A percentile compares a stretch with the other conserved stretches of the same genome.
These are phyloP conservation scores for Phanerodontia chrysosporium DNA, from an alignment of 768 basidiomycete species.

Conservation along the genomic window DNA sequence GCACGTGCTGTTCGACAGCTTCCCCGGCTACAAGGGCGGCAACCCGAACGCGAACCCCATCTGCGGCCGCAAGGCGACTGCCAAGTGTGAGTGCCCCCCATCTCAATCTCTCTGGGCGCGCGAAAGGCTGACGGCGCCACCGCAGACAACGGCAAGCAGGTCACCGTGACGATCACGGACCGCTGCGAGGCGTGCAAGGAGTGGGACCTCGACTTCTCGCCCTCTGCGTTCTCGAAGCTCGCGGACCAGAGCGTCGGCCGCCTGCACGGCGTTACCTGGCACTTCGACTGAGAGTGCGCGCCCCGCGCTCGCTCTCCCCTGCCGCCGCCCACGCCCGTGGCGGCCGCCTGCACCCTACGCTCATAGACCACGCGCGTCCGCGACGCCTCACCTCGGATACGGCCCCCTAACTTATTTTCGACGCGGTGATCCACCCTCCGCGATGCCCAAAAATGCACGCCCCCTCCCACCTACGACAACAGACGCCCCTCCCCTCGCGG, in stretches of 20 bases:
- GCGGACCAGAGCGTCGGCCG: conserved; percentile 46
- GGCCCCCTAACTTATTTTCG: too few relatives aligned
- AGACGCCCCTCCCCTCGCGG: too few relatives aligned
- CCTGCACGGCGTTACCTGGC: conserved; percentile 47
- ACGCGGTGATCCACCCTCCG: too few relatives aligned
- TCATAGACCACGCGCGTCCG: too few relatives aligned
- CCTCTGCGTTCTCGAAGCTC: conserved; percentile 48
- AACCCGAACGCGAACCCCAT: conserved; percentile 78
- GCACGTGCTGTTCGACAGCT: conserved; percentile 44
- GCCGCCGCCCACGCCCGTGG: background rate
- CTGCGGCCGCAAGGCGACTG: conserved; percentile 45
- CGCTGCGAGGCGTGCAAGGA: conserved; percentile 53
- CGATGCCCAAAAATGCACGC: too few relatives aligned
- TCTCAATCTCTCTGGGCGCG: too few relatives aligned
- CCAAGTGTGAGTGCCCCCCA: conserved; percentile 39
- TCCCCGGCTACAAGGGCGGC: conserved; percentile 38
- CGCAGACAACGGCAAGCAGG: conserved; percentile 48
- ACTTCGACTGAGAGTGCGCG: conserved; percentile 28
- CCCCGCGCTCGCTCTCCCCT: background rate
- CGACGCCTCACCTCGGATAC: too few relatives aligned
- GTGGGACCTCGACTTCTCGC: conserved; percentile 61
- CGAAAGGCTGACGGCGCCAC: too few relatives aligned
- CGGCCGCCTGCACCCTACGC: too few relatives aligned
- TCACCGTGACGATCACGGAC: conserved; percentile 53
- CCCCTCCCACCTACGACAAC: too few relatives aligned